Evolutionary conservation across 257 asterid species (phyloP), one percentile per base, ranked within the genome.

Genomic region (Nicotiana noctiflora): DNA sequence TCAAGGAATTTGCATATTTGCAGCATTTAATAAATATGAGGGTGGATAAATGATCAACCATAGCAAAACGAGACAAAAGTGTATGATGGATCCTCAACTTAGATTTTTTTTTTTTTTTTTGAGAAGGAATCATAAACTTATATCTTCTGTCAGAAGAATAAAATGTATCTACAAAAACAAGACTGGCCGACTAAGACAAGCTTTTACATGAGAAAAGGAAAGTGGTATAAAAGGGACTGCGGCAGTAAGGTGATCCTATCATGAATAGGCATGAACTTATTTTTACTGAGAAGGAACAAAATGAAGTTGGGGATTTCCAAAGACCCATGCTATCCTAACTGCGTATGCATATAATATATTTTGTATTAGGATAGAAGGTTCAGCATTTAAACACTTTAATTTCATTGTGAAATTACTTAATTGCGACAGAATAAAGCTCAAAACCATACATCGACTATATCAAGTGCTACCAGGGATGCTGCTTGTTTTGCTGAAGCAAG

Each of bases 401-500:
- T 46, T 44, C 40, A 17, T 46, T 21, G 40, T 46, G 77, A 46
- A 72, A 31, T 72, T 72, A 15, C 78, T 49, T 25, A 72, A 72
- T 23, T 72, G 78, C 1, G 2, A 46, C 61, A 46, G 60, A 49
- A 19, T 49, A 23, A 72, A 72, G 60, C 25, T 46, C 44, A 72
- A 56, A 40, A 27, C 23, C 81, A 64, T 88, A 96, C 99, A 94
- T 90, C 95, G 81, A 96, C 82, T 63, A 92, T 84, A 67, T 87
- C 94, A 37, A 96, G 87, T 21, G 99, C 93, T 76, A 90, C 85
- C 86, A 91, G 87, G 89, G 92, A 91, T 81, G 92, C 89, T 76
- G 92, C 87, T 81, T 89, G 91, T 68, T 92, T 89, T 80, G 85
- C 87, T 79, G 99, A 94, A 87, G 98, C 89, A 86, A 94, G 85